Evolutionary conservation across 2,329 filamentous ascomycete species (phyloP).

Genomic region (Colletotrichum liriopes): DNA sequence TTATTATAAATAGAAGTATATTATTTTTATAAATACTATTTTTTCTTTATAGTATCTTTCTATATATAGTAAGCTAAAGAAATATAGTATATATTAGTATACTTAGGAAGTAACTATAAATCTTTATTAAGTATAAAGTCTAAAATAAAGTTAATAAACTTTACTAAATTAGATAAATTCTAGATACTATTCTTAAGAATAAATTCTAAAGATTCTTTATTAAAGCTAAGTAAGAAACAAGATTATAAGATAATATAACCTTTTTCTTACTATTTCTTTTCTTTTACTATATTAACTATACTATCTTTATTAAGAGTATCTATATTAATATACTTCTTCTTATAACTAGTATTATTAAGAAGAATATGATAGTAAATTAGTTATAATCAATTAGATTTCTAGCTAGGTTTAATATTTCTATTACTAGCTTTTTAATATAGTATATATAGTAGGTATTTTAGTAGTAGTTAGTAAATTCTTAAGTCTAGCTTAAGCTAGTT

Average conservation of each 20-base stretch:
- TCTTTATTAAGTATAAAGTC: neutral
- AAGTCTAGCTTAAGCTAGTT: too few relatives aligned
- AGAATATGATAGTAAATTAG: neutral
- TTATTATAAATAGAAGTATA: too few relatives aligned
- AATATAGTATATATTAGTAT: neutral
- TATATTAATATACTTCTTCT: neutral
- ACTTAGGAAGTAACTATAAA: neutral
- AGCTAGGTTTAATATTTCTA: neutral
- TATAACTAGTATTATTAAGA: neutral
- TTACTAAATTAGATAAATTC: neutral
- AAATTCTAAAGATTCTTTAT: too few relatives aligned
- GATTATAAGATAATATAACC: too few relatives aligned
- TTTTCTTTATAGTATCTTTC: neutral
- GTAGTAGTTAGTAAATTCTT: too few relatives aligned
- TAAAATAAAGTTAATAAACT: neutral
- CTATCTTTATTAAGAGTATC: too few relatives aligned
- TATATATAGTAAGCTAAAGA: neutral
- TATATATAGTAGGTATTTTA: neutral
- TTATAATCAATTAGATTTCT: neutral
- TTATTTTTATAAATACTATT: neutral
- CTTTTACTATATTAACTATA: too few relatives aligned
- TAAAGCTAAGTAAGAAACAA: neutral
- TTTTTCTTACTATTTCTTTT: neutral
- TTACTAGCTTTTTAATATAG: neutral
- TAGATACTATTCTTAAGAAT: too few relatives aligned